phyloP scores from a whole-genome alignment of 2,329 filamentous ascomycete genomes.

The Scopulariopsis brevicaulis region DNA sequence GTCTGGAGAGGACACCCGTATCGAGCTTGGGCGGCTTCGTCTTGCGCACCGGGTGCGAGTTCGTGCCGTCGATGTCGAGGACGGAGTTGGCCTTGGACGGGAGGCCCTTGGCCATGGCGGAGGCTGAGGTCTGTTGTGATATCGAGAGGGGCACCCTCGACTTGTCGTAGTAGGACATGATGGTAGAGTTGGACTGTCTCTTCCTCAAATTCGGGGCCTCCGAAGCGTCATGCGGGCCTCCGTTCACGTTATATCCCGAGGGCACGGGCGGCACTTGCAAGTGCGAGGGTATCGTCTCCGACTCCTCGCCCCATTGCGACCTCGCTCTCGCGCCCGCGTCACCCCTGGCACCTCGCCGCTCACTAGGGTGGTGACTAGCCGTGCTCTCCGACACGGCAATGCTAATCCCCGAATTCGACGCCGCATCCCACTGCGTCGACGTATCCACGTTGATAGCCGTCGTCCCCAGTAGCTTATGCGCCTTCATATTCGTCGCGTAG shows the following conservation, averaged over 20 bases:
- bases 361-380: slow-evolving; percentile 18
- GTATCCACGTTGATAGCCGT: slow-evolving; percentile 29
- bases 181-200: slow-evolving; percentile 41
- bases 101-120: slow-evolving; percentile 44
- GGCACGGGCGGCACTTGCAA: slow-evolving; percentile 10
- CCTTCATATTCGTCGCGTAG: slow-evolving; percentile 30
- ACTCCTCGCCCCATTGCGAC: slow-evolving; percentile 31
- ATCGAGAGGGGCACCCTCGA: slow-evolving; percentile 42
- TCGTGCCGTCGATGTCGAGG: slow-evolving; percentile 31
- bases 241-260: slow-evolving; percentile 7
- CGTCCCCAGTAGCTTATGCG: slow-evolving; percentile 37
- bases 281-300: slow-evolving; percentile 28
- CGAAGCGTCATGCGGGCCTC: slow-evolving; percentile 16
- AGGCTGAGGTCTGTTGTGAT: slow-evolving; percentile 46
- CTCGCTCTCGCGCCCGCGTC: slow-evolving; percentile 10
- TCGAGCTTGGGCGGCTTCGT: slow-evolving; percentile 17
- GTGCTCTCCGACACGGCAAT: slow-evolving; percentile 30
- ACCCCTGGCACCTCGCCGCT: slow-evolving; percentile 3
- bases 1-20: slow-evolving; percentile 18
- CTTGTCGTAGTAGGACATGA: slow-evolving; percentile 45
- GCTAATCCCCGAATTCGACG: slow-evolving; percentile 30
- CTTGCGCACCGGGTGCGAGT: slow-evolving; percentile 21
- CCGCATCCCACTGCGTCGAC: slow-evolving; percentile 26
- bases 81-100: slow-evolving; percentile 34
- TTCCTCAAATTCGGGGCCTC: slow-evolving; percentile 32